A percentile compares a stretch with the other conserved stretches of the same genome.
phyloP scores from a whole-genome alignment of 345 rosid genomes.

The Lepidium didymum region DNA sequence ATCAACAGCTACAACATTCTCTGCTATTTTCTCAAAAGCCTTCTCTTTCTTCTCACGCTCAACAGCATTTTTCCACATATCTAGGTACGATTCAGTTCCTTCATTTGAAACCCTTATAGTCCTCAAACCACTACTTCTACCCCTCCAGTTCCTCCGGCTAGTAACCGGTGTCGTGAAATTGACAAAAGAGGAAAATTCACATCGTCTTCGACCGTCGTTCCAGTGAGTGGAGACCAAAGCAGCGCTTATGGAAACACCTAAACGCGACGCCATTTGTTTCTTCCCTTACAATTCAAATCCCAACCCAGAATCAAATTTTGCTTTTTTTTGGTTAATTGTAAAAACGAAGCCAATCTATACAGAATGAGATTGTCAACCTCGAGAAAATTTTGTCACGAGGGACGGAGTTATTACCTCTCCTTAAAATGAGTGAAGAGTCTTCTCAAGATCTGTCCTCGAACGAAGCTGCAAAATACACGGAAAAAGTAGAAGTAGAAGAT shows the following conservation, averaged over 20 bases:
- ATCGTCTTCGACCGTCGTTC: background rate
- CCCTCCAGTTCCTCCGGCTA: background rate
- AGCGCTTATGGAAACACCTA: conserved; percentile 34
- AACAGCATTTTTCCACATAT: conserved; percentile 77
- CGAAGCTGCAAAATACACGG: background rate
- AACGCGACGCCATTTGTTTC: conserved; percentile 37
- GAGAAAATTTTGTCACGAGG: background rate
- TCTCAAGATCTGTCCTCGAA: conserved; percentile 17
- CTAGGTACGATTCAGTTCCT: conserved; percentile 52
- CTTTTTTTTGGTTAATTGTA: background rate
- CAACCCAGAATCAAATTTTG: background rate
- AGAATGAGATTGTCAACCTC: background rate
- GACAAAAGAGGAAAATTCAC: background rate
- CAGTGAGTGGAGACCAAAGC: conserved; percentile 17
- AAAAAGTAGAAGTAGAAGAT: background rate
- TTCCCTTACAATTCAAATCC: background rate
- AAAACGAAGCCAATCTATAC: background rate
- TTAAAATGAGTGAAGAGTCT: background rate
- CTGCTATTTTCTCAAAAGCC: conserved; percentile 52
- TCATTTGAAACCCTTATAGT: conserved; percentile 38
- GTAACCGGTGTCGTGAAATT: background rate
- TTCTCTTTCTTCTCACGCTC: conserved; percentile 62
- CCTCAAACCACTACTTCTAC: conserved; percentile 7
- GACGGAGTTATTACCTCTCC: conserved; percentile 5
- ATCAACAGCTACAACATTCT: conserved; percentile 8